Percentiles rank a stretch among this genome's conserved stretches.
phyloP scores from a whole-genome alignment of 1,284 basidiomycete species.

The Veloboletus limbatus region DNA sequence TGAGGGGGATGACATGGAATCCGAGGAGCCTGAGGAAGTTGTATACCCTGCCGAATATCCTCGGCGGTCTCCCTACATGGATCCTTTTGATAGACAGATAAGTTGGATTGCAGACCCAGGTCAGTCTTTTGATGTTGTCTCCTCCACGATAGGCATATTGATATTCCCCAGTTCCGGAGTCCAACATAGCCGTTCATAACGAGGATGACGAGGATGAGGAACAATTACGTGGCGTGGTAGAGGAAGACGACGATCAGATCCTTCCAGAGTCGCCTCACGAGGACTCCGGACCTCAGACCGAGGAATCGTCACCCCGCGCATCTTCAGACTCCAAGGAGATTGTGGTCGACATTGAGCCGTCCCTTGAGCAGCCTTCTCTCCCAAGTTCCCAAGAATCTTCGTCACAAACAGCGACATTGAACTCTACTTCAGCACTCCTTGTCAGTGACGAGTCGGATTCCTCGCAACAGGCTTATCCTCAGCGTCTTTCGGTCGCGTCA shows the following conservation, averaged over 20 bases:
- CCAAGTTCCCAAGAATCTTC: slow-evolving; percentile 51
- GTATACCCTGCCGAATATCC: slow-evolving; percentile 51
- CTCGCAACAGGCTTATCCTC: slow-evolving; percentile 48
- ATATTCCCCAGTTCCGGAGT: slow-evolving; percentile 44
- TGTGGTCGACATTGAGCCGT: slow-evolving; percentile 58
- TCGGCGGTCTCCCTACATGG: slow-evolving; percentile 44
- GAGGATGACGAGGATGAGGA: slow-evolving; percentile 50
- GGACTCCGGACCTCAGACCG: slow-evolving; percentile 38
- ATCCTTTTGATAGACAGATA: slow-evolving; percentile 59
- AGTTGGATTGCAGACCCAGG: slow-evolving; percentile 74
- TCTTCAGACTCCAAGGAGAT: slow-evolving; percentile 54
- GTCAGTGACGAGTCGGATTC: slow-evolving; percentile 49
- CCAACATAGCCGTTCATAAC: slow-evolving; percentile 60
- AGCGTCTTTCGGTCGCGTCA: slow-evolving; percentile 59
- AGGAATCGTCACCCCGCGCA: slow-evolving; percentile 47
- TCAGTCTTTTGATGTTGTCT: slow-evolving; percentile 34
- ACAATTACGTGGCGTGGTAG: slow-evolving; percentile 31
- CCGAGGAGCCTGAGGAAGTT: slow-evolving; percentile 46
- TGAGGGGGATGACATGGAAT: slow-evolving; percentile 45
- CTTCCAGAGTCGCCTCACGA: slow-evolving; percentile 40
- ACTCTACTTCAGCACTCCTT: slow-evolving; percentile 38
- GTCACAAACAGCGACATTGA: slow-evolving; percentile 45
- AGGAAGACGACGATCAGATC: slow-evolving; percentile 41
- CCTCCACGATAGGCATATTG: slow-evolving; percentile 4
- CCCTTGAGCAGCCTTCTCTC: slow-evolving; percentile 45